A percentile compares a stretch with the other conserved stretches of the same genome.
These are phyloP conservation scores for Podila horticola DNA, from an alignment of 192 early-diverging fungal species.

Conservation along the genomic window DNA sequence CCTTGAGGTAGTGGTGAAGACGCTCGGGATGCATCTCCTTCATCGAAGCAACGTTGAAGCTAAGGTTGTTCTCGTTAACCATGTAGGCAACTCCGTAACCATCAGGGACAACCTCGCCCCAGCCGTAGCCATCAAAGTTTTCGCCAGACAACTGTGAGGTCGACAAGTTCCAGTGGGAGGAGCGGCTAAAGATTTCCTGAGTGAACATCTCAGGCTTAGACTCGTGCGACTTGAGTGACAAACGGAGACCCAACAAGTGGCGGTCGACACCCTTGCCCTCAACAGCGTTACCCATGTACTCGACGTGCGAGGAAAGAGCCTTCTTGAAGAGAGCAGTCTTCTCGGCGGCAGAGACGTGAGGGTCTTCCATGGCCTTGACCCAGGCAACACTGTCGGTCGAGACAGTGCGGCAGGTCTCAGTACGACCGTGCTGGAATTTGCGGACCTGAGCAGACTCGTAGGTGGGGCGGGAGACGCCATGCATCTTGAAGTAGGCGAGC, in stretches of 20 bases:
- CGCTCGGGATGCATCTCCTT: conserved; percentile 68
- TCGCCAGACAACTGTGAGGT: conserved; percentile 93
- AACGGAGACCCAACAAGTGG: conserved; percentile 89
- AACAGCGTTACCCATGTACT: conserved; percentile 82
- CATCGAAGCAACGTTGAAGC: conserved; percentile 88
- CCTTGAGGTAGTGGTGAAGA: conserved; percentile 84
- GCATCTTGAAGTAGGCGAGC: conserved; percentile 93
- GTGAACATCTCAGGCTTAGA: conserved; percentile 85
- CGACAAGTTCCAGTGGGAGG: conserved; percentile 91
- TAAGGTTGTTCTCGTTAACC: conserved; percentile 85
- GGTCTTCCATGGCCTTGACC: conserved; percentile 89
- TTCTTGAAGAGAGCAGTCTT: conserved; percentile 78
- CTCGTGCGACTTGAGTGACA: conserved; percentile 79
- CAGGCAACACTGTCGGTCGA: conserved; percentile 79
- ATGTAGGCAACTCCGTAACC: conserved; percentile 91
- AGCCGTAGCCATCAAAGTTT: conserved; percentile 94
- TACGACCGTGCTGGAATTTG: conserved; percentile 93
- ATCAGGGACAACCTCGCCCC: conserved; percentile 87
- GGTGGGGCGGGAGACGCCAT: conserved; percentile 80
- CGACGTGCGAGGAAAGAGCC: conserved; percentile 81
- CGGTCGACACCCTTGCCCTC: conserved; percentile 92
- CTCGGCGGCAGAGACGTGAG: conserved; percentile 49
- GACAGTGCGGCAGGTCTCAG: conserved; percentile 91
- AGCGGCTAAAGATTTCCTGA: conserved; percentile 84
- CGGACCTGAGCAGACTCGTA: conserved; percentile 96